A percentile compares a stretch with the other conserved stretches of the same genome.
These are phyloP conservation scores for Diaporthe sp. DNA, from an alignment of 2,329 filamentous ascomycete species.

Conservation along the genomic window DNA sequence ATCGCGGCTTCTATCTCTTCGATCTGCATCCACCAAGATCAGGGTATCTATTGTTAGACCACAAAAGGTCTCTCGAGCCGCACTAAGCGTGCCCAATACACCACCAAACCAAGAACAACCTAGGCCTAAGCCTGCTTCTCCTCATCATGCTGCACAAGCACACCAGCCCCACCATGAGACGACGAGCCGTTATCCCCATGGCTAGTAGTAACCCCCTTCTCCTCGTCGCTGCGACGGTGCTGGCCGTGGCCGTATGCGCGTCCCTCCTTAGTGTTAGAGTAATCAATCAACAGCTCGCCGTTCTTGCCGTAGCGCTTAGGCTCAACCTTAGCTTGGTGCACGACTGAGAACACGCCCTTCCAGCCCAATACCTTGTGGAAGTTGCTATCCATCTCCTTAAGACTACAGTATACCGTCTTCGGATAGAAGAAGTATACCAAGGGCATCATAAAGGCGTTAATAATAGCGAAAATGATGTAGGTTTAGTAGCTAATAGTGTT, in stretches of 20 bases:
- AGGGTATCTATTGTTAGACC: conserved; percentile 19
- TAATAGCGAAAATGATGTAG: conserved; percentile 74
- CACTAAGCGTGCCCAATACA: neutral
- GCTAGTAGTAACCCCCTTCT: conserved; percentile 4
- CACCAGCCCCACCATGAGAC: neutral
- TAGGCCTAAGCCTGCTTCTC: neutral
- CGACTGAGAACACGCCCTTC: conserved; percentile 52
- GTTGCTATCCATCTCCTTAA: conserved; percentile 75
- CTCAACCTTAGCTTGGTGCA: conserved; percentile 55
- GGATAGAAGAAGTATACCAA: conserved; percentile 71
- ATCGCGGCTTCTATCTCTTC: neutral
- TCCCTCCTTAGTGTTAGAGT: conserved; percentile 48
- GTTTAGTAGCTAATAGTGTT: conserved; percentile 68
- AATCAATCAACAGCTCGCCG: conserved; percentile 64
- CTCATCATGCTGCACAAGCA: conserved; percentile 11
- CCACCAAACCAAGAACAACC: neutral
- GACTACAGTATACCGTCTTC: conserved; percentile 70
- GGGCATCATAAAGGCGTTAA: conserved; percentile 70
- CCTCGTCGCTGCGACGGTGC: neutral
- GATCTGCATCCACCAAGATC: conserved; percentile 8
- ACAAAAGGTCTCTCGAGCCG: neutral
- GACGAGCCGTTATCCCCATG: neutral
- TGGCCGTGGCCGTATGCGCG: neutral
- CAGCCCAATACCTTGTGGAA: conserved; percentile 65
- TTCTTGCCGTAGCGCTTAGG: conserved; percentile 68